Evolutionary conservation across 2,329 filamentous ascomycete genomes (phyloP).

Genomic region (Sclerotiophoma versabilis): DNA sequence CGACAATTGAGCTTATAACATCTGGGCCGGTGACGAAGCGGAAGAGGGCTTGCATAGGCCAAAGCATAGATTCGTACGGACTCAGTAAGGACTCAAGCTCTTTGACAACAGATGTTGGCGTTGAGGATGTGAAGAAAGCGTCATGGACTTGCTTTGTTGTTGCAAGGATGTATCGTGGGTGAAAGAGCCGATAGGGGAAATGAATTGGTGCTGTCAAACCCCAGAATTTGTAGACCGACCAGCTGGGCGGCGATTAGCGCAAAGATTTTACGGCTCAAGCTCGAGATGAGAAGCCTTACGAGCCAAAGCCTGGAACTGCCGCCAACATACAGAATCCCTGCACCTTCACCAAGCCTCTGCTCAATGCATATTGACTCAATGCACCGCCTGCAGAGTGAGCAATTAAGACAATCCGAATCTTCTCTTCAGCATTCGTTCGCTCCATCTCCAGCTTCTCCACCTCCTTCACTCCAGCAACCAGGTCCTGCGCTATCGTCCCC

Average conservation of each 20-base stretch:
- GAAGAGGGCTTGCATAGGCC: slow-evolving; percentile 59
- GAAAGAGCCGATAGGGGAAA: slow-evolving; percentile 56
- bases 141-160: slow-evolving; percentile 57
- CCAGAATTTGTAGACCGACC: slow-evolving; percentile 38
- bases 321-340: slow-evolving; percentile 57
- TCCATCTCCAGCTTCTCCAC: slow-evolving; percentile 45
- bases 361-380: slow-evolving; percentile 59
- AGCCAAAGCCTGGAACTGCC: slow-evolving; percentile 59
- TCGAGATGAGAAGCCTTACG: slow-evolving; percentile 47
- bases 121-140: slow-evolving; percentile 60
- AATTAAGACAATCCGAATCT: slow-evolving; percentile 54
- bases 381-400: slow-evolving; percentile 63
- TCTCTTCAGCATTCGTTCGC: slow-evolving; percentile 20
- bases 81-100: slow-evolving; percentile 55
- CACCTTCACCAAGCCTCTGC: slow-evolving; percentile 50
- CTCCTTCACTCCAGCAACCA: slow-evolving; percentile 51
- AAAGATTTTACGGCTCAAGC: background rate
- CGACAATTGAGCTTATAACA: slow-evolving; percentile 49
- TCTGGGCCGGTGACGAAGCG: slow-evolving; percentile 53
- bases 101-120: slow-evolving; percentile 51
- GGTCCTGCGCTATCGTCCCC: slow-evolving; percentile 54
- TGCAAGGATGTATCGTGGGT: slow-evolving; percentile 60
- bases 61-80: slow-evolving; percentile 61
- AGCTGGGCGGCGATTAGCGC: slow-evolving; percentile 11
- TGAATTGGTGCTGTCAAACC: slow-evolving; percentile 30